phyloP scores from a whole-genome alignment of 2,329 filamentous ascomycete species.

The Phyllosticta citrichinensis region DNA sequence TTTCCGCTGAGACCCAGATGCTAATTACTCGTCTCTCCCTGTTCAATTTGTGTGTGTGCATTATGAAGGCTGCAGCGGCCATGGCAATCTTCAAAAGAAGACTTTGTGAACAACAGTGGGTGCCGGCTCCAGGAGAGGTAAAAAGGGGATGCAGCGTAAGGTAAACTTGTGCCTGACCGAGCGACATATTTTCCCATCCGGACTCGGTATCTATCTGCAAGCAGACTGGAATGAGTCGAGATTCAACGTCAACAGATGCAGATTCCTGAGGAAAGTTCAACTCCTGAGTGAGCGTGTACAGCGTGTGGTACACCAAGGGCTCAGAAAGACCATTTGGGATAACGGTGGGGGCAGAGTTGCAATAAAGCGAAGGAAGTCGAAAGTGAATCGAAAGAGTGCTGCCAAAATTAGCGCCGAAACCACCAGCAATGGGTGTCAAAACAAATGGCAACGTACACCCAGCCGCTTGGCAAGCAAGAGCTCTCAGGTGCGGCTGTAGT shows the following conservation, averaged over 20 bases:
- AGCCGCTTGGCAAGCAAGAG: too few species aligned
- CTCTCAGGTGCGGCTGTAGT: too few species aligned
- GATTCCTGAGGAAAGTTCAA: not conserved
- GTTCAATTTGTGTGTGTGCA: constrained; percentile 1
- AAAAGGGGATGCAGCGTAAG: constrained; percentile 3
- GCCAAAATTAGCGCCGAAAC: not conserved
- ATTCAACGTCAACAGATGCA: not conserved
- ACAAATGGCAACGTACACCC: too few species aligned
- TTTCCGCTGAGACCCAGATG: constrained; percentile 1
- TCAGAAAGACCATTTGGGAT: not conserved
- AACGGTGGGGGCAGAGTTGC: constrained; percentile 2
- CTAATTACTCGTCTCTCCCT: constrained; percentile 1
- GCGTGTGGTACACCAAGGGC: not conserved
- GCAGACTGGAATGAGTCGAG: not conserved
- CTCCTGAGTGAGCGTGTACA: constrained; percentile 2
- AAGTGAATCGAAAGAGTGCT: constrained; percentile 3
- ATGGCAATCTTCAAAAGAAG: not conserved
- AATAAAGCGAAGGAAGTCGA: constrained; percentile 3
- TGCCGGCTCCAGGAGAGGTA: not conserved
- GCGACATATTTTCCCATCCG: not conserved
- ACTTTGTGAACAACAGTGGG: constrained; percentile 1
- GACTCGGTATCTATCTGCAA: not conserved
- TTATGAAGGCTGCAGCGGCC: not conserved
- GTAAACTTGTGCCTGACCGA: constrained; percentile 5
- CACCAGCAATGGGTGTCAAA: too few species aligned